Evolutionary conservation across 108 stramenopile species (phyloP).

Genomic region (Pseudonitzschia multiseries): DNA sequence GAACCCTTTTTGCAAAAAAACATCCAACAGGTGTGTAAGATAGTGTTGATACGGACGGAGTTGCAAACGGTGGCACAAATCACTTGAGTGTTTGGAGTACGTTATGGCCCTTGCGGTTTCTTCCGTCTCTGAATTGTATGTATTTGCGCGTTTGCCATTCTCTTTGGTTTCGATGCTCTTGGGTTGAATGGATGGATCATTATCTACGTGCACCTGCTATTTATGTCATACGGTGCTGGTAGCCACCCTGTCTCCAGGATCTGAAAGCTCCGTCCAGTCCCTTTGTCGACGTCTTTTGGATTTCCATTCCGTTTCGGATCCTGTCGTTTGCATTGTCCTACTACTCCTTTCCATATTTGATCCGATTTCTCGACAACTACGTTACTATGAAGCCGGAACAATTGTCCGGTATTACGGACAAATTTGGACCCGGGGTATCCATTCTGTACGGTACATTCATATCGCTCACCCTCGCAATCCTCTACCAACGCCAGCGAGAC

Average conservation of each 20-base stretch:
- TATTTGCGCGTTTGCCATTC: background rate
- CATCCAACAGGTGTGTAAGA: background rate
- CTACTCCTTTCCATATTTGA: slow-evolving; percentile 39
- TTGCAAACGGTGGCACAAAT: too few relatives aligned
- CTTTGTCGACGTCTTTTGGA: slow-evolving; percentile 31
- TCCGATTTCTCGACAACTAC: slow-evolving; percentile 26
- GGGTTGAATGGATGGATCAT: background rate
- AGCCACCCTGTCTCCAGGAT: slow-evolving; percentile 31
- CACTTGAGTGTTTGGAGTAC: too few relatives aligned
- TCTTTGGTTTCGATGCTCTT: background rate
- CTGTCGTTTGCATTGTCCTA: slow-evolving; percentile 28
- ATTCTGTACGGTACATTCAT: slow-evolving; percentile 80
- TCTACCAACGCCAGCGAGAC: slow-evolving; percentile 56
- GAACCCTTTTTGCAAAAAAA: slow-evolving; percentile 21
- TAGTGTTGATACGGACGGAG: too few relatives aligned
- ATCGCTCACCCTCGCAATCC: slow-evolving; percentile 62
- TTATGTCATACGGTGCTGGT: background rate
- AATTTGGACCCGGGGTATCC: slow-evolving; percentile 67
- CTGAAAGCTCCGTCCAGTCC: slow-evolving; percentile 21
- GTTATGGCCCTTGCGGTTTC: too few relatives aligned
- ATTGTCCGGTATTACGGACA: slow-evolving; percentile 37
- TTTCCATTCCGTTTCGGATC: slow-evolving; percentile 24
- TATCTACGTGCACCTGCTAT: too few relatives aligned
- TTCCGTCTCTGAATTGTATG: too few relatives aligned
- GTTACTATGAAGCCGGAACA: slow-evolving; percentile 28